These are phyloP conservation scores for Eimeria acervulina DNA, from an alignment of 169 alveolate genomes.

Conservation along the genomic window DNA sequence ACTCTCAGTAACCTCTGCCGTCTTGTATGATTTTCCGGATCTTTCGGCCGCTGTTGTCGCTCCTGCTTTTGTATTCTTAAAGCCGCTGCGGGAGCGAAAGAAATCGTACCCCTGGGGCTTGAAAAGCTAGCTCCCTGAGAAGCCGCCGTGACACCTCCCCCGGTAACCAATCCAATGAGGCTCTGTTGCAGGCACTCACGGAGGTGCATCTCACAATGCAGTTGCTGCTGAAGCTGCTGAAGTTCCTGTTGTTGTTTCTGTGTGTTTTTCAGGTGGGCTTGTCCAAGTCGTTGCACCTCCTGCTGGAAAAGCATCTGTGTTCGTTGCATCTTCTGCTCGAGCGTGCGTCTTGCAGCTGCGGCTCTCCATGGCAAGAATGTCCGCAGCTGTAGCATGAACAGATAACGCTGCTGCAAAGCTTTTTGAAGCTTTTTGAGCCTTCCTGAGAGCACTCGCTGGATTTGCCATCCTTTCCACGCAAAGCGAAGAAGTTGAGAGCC, in stretches of 20 bases:
- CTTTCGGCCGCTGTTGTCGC: slow-evolving; percentile 16
- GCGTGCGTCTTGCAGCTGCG: slow-evolving; percentile 57
- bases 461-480: slow-evolving; percentile 72
- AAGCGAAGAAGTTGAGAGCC: slow-evolving; percentile 1
- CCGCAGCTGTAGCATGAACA: slow-evolving; percentile 33
- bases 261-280: slow-evolving; percentile 8
- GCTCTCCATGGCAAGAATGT: slow-evolving; percentile 48
- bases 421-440: slow-evolving; percentile 33
- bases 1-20: slow-evolving; percentile 3
- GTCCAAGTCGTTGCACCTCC: slow-evolving; percentile 64
- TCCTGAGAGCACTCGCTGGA: slow-evolving; percentile 31
- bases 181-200: slow-evolving; percentile 66
- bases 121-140: background rate
- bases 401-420: background rate
- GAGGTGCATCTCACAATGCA: slow-evolving; percentile 22
- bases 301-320: slow-evolving; percentile 48
- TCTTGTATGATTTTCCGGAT: background rate
- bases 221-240: slow-evolving; percentile 18
- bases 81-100: background rate
- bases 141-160: slow-evolving; percentile 20
- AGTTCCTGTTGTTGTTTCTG: slow-evolving; percentile 50
- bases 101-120: background rate
- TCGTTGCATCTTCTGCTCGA: slow-evolving; percentile 28
- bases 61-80: background rate
- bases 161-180: slow-evolving; percentile 13